Evolutionary conservation across 176 grass and related monocot species (phyloP), one percentile per base, ranked within the genome.

Genomic region (Zoysia japonica): DNA sequence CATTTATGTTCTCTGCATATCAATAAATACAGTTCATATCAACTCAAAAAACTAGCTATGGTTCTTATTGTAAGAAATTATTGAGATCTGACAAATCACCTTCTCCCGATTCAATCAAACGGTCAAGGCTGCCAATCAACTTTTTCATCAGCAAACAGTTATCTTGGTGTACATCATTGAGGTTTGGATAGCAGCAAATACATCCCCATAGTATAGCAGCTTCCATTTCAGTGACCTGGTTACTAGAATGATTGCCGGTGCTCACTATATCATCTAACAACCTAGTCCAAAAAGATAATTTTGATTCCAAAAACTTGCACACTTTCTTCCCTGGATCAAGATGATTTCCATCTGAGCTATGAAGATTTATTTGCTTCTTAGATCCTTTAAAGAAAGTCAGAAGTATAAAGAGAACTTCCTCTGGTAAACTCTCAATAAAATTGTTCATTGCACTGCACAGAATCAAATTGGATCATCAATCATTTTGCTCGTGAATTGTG

Each of bases 171-270:
- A 77, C 71, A 85, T 78, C 42, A 80, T 70, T 84, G 67, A 90
- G 71, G 74, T 82, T 82, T 57, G 91, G 84, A 69, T 85, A 97
- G 74, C 89, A 97, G 60, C 61, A 82, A 83, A 97, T 65, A 67
- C 85, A 88, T 56, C 80, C 95, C 95, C 89, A 97, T 46, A 97
- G 65, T 77, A 94, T 77, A 78, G 89, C 91, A 59, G 84, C 83
- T 76, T 94, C 87, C 51, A 77, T 84, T 85, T 81, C 83, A 85
- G 45, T 64, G 71, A 94, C 17, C 79, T 78, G 69, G 71, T 84
- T 82, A 62, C 82, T 70, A 80, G 50, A 84, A 52, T 38, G 59
- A 54, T 86, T 72, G 38, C 65, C 60, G 38, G 61, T 80, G 51
- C 28, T 37, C 9, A 78, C 76, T 44, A 59, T 70, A 73, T 78